Percentiles rank a stretch among this genome's conserved stretches.
Evolutionary conservation across 768 basidiomycete species (phyloP).

Genomic region (Trametes punicea): DNA sequence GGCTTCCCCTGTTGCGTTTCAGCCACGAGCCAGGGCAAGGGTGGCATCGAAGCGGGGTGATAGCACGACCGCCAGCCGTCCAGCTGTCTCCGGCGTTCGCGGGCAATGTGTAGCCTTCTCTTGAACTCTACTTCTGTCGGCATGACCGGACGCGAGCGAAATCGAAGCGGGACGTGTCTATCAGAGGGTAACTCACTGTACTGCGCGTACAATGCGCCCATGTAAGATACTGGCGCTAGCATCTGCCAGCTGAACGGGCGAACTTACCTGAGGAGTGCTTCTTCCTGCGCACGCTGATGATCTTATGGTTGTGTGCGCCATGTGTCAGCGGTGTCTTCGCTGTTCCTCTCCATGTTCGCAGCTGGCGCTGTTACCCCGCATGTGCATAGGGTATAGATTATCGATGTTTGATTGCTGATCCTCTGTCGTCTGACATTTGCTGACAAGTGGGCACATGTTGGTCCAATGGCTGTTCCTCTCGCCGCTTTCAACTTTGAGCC

Average conservation of each 20-base stretch:
- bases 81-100: conserved; percentile 1
- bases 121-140: not conserved
- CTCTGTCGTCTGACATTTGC: not conserved
- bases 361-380: not conserved
- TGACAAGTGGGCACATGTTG: conserved; percentile 1
- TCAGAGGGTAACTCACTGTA: not conserved
- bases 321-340: not conserved
- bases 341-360: conserved; percentile 2
- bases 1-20: too few relatives aligned
- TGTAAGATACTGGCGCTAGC: conserved; percentile 7
- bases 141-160: not conserved
- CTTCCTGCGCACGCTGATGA: conserved; percentile 7
- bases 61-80: conserved; percentile 6
- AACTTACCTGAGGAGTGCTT: not conserved
- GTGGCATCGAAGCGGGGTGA: not conserved
- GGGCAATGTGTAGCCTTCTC: not conserved
- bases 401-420: conserved; percentile 16
- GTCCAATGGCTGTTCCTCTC: not conserved
- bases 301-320: not conserved
- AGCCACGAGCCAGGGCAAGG: too few relatives aligned
- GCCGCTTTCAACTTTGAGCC: not conserved
- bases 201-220: conserved; percentile 1
- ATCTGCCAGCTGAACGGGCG: not conserved
- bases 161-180: not conserved
- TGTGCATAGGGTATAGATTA: not conserved